Evolutionary conservation across 2,329 filamentous ascomycete genomes (phyloP), one percentile per base, ranked within the genome.

Genomic region (Aspergillus bombycis): DNA sequence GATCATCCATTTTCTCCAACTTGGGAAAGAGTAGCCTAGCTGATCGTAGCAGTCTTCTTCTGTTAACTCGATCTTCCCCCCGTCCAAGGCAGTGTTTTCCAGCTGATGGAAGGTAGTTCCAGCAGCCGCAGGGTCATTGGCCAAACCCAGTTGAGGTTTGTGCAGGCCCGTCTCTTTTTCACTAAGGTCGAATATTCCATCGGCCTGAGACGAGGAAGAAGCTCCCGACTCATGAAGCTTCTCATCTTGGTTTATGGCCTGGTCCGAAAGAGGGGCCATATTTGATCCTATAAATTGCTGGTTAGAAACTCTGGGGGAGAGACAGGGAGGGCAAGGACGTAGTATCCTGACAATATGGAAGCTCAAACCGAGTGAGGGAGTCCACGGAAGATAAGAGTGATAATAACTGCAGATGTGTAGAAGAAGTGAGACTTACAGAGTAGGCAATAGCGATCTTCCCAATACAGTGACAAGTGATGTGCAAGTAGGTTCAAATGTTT

Each of bases 1-100:
- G 70, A 92, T 90, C 71, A 82, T 86, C 89, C 90, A 92, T 78
- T 92, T 92, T 78, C 87, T 89, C 79, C 78, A 83, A 14, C 67
- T 75, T 0, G 88, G 79, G 66, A 86, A 92, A 10, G 81, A 80
- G 72, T 84, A 91, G 58, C 88, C 89, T 0, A 92, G 82, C 71
- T 91, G 82, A 23, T 85, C 82, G 74, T 88, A 89, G 77, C 88
- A 91, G 68, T 90, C 88, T 38, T 83, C 81, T 68, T 85, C 83
- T 0, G 79, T 82, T 58, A 87, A 71, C 63, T 71, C 67, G 52
- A 74, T 61, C 43, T 78, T 76, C 9, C 19, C 38, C 19, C 38
- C 38, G 16, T 73, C 70, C 4, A 68, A 57, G 1, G 61, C 58
- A 6, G 71, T 64, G 58, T 71, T 61, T 59, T 76, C 74, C 9